phyloP scores from a whole-genome alignment of 108 stramenopile genomes.

The Nitzschia sp. region DNA sequence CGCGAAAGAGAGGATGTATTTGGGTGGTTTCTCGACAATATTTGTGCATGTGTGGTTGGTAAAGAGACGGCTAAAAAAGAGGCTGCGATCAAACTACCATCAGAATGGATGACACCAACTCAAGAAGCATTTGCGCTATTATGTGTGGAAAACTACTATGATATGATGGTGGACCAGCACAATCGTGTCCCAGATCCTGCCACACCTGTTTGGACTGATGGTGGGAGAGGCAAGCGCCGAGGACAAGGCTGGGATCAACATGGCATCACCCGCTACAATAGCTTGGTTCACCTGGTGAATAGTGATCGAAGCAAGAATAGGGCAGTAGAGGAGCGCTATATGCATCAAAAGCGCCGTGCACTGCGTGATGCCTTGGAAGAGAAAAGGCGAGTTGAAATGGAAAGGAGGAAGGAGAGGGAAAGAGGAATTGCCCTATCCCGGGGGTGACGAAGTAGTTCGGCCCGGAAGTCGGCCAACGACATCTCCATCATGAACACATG shows the following conservation, averaged over 20 bases:
- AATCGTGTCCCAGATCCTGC: not conserved
- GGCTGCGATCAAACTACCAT: not conserved
- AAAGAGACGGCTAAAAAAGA: not conserved
- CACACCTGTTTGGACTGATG: not conserved
- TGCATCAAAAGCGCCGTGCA: too few species aligned
- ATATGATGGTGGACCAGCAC: not conserved
- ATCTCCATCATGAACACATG: too few species aligned
- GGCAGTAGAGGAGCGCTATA: too few species aligned
- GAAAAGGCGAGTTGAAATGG: too few species aligned
- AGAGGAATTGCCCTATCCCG: too few species aligned
- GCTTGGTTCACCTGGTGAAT: not conserved
- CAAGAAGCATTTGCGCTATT: not conserved
- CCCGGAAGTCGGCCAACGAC: too few species aligned
- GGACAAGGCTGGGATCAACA: not conserved
- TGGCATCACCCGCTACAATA: not conserved
- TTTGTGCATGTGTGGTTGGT: not conserved
- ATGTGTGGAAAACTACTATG: not conserved
- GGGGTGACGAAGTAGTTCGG: too few species aligned
- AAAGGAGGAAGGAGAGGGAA: too few species aligned
- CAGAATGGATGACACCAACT: not conserved
- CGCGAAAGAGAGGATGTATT: not conserved
- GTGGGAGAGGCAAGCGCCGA: not conserved
- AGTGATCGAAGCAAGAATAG: not conserved
- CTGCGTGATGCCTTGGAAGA: too few species aligned
- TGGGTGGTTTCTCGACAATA: not conserved